Evolutionary conservation across 2,329 filamentous ascomycete genomes (phyloP).

Genomic region (Epichloe brachyelytri): DNA sequence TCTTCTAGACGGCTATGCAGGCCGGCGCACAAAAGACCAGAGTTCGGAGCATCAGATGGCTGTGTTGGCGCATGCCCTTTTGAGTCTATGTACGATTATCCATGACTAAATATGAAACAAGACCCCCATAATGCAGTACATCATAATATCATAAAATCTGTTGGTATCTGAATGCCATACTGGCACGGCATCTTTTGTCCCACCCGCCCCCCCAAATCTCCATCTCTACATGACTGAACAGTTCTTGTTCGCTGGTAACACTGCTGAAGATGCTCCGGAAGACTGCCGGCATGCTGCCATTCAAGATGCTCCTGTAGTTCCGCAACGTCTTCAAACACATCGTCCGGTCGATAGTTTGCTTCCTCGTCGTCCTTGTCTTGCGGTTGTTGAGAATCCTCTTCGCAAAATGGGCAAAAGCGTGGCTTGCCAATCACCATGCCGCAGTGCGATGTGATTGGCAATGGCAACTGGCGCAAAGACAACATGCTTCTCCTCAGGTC

Average conservation of each 20-base stretch:
- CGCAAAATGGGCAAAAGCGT: slow-evolving; percentile 43
- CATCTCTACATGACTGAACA: slow-evolving; percentile 32
- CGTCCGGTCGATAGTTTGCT: slow-evolving; percentile 33
- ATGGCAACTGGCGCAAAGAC: slow-evolving; percentile 45
- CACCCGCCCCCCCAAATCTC: no score
- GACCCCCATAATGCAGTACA: slow-evolving; percentile 3
- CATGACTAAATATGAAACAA: slow-evolving; percentile 7
- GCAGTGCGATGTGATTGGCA: slow-evolving; percentile 42
- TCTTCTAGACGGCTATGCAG: slow-evolving; percentile 49
- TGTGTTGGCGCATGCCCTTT: not conserved
- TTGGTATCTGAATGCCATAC: not conserved
- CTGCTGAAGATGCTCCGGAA: slow-evolving; percentile 20
- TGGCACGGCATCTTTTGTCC: no score
- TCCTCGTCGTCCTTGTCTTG: slow-evolving; percentile 36
- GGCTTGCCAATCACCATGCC: slow-evolving; percentile 37
- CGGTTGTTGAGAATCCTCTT: slow-evolving; percentile 33
- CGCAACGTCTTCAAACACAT: slow-evolving; percentile 36
- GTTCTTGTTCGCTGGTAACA: slow-evolving; percentile 21
- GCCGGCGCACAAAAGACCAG: not conserved
- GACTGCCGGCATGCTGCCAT: slow-evolving; percentile 38
- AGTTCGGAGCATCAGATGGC: not conserved
- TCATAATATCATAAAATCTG: not conserved
- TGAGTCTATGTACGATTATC: slow-evolving; percentile 12
- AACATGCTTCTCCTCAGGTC: slow-evolving; percentile 33
- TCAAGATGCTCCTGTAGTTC: slow-evolving; percentile 41